Base-by-base conservation (phyloP, 208 protist genomes). In the Leishmania braziliensis region DNA sequence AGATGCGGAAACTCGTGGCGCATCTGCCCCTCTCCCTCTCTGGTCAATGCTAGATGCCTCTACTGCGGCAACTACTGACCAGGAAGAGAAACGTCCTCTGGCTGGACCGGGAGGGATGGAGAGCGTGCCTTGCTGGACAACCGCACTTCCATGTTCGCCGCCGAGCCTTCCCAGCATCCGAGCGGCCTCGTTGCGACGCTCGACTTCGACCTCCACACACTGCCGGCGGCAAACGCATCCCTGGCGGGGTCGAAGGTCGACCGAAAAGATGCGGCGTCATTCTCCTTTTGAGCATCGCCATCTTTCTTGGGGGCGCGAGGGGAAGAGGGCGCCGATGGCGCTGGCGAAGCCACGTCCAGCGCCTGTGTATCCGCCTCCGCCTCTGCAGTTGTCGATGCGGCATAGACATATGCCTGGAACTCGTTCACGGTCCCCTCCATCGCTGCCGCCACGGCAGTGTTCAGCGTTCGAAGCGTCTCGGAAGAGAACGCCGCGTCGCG, bases 341-440 rank as follows among this genome's bases (percentile, higher is more conserved):
- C 14, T 16, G 78, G 20, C 16, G 33, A 12, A 14, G 26, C 6
- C 36, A 20, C 6, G 43, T 18, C 56, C 12, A 78, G 82, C 26
- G 43, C 68, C 58, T 36, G 70, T 76, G 74, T 54, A 51, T 83
- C 68, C 43, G 74, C 75, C 68, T 81, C 75, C 36, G 50, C 14
- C 50, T 43, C 79, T 33, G 71, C 39, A 0, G 14, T 33, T 16
- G 66, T 50, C 23, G 80, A 82, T n/a, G 71, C 56, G 9, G 50
- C 54, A 14, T 39, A 70, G 5, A 75, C 46, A n/a, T 77, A 82
- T 3, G 6, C 53, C 36, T 76, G 72, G 56, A 83, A 80, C 56
- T 81, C 72, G 66, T 82, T 84, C 73, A 82, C 2, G 29, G 84
- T 84, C 73, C 78, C 77, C 78, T 84, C 84, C 84, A 88, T 68